Percentiles rank a stretch among this genome's conserved stretches.
phyloP scores from a whole-genome alignment of 306 rosid species.

The Prunus davidiana region DNA sequence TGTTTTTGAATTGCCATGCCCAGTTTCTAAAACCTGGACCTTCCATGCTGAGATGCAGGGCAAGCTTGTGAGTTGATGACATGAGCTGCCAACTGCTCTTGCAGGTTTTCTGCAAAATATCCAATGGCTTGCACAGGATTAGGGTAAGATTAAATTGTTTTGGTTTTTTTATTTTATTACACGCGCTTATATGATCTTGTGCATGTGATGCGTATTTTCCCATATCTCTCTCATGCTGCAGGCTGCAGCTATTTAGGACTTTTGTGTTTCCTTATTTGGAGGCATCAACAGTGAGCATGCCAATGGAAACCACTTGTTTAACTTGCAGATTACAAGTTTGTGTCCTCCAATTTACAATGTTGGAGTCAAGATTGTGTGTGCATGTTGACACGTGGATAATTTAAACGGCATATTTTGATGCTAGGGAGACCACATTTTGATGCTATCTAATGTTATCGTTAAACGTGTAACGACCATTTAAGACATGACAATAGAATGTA shows the following conservation, averaged over 20 bases:
- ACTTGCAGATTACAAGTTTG: neutral
- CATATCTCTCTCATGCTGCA: neutral
- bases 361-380: neutral
- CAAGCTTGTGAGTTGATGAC: neutral
- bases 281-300: slow-evolving; percentile 10
- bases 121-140: neutral
- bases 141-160: neutral
- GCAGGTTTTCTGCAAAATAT: neutral
- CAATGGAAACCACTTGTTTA: neutral
- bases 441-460: neutral
- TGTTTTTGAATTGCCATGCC: neutral
- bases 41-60: neutral
- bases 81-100: neutral
- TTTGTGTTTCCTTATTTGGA: slow-evolving; percentile 3
- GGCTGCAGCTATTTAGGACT: slow-evolving; percentile 18
- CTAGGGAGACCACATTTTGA: neutral
- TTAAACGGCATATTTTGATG: neutral
- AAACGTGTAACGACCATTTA: too few species aligned
- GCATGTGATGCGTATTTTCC: neutral
- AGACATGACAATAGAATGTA: too few species aligned
- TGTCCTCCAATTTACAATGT: neutral
- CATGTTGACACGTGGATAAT: neutral
- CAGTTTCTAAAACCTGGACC: neutral
- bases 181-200: too few species aligned
- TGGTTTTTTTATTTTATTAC: neutral